Conservation (phyloP, 306 rosid genomes). For the Clitoria ternatea region DNA sequence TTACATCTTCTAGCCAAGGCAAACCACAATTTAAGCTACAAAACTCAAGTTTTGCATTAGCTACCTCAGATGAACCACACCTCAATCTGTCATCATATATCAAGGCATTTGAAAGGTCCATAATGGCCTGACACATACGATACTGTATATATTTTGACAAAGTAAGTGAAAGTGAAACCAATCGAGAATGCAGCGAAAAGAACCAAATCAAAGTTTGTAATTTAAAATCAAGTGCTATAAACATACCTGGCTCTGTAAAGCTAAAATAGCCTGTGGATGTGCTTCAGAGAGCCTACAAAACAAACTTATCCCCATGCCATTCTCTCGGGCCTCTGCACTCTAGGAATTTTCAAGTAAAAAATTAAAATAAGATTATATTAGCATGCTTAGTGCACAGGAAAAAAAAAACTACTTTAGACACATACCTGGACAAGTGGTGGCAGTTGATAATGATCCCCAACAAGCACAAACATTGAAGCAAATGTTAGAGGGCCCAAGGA, state of each 20-base stretch:
- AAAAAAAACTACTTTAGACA: background rate
- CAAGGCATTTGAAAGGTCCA: slow-evolving; percentile 91
- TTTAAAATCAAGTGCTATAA: slow-evolving; percentile 1
- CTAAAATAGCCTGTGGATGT: slow-evolving; percentile 88
- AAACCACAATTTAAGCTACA: slow-evolving; percentile 44
- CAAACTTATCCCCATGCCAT: slow-evolving; percentile 88
- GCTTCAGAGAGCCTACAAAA: slow-evolving; percentile 95
- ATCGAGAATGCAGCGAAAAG: slow-evolving; percentile 16
- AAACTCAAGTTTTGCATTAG: slow-evolving; percentile 61
- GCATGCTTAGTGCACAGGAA: background rate
- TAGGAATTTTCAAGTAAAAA: slow-evolving; percentile 26
- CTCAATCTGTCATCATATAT: slow-evolving; percentile 86
- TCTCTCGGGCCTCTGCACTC: slow-evolving; percentile 92
- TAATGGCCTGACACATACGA: slow-evolving; percentile 88
- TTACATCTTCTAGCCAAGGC: slow-evolving; percentile 74
- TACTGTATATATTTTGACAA: slow-evolving; percentile 52
- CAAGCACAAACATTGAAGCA: slow-evolving; percentile 87
- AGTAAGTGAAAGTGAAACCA: slow-evolving; percentile 25
- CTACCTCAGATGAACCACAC: slow-evolving; percentile 83
- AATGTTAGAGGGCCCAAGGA: slow-evolving; percentile 88
- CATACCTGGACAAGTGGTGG: slow-evolving; percentile 89
- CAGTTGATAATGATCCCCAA: slow-evolving; percentile 94
- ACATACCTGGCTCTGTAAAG: slow-evolving; percentile 82
- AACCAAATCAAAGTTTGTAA: slow-evolving; percentile 9
- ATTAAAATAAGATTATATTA: background rate